Evolutionary conservation across 495 filamentous ascomycete species (phyloP), one percentile per base, ranked within the genome.

Genomic region (Penicillium cinerascens): DNA sequence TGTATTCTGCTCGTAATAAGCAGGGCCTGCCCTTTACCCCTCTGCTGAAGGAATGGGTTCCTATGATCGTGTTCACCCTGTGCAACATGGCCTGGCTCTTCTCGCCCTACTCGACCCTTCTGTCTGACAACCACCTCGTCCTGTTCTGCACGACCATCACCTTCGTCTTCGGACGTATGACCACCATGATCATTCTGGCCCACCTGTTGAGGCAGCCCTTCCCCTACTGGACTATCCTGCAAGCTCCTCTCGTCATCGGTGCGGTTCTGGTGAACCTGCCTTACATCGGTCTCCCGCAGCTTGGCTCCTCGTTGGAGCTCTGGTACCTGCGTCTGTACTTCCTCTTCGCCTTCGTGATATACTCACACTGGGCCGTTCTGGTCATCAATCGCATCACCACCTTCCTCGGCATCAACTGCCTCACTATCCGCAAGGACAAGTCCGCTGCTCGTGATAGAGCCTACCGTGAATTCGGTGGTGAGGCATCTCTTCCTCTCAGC

Each of bases 131-230:
- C 71, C 86, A 88, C 56, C 79, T 99, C 2, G 85, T 95, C 6
- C 81, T 97, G 10, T 96, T 96, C 69, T 97, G 93, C 76, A 76
- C 93, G 42, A 92, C 88, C 45, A 89, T 97, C 80, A 88, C 87
- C 21, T 91, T 97, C 55, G 93, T 97, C 51, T 97, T 97, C 66
- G 93, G 93, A n/a, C 89, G 93, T 50, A 95, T 99, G 91, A 97
- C 95, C 2, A 99, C 93, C 44, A 97, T 97, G 77, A 97, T 97
- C 70, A 97, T 99, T 65, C 82, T 99, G 15, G 92, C 95, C 10
- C 93, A 99, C 67, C 75, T 99, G 15, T 88, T 92, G 4, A 84
- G 83, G 47, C 95, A 97, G 68, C 90, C 92, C 2, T 98, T 97
- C 72, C 93, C 93, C 0, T 91, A 87, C 76, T 97, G 92, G 91